Base-by-base conservation (phyloP, 495 filamentous ascomycete species). In the Pseudevernia furfuracea region DNA sequence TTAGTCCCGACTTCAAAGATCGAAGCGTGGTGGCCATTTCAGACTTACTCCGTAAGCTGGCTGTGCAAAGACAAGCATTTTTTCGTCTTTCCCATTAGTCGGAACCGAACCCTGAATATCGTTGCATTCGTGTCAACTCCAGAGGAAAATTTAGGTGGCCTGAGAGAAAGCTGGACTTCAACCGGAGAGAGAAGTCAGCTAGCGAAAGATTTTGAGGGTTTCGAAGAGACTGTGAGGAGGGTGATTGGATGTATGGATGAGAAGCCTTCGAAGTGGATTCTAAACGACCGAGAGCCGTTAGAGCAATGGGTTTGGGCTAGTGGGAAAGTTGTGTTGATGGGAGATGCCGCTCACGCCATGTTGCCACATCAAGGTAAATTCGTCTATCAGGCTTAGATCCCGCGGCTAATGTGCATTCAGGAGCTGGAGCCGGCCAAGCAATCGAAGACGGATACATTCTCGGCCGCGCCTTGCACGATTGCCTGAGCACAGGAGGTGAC, bases 281-380 rank as follows among this genome's bases (percentile, higher is more conserved):
- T 80, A 25, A 78, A 78, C 52, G 77, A 80, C 66, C 74, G 76
- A 11, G 66, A 76, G 34, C 74, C 74, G 8, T 48, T 74, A 14
- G 61, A 68, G 30, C 59, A 72, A 23, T 80, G 76, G 77, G 68
- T 71, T 14, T 80, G 66, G 59, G 59, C 61, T 10, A 53, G 62
- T 36, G 73, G 73, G 21, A 75, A 64, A 69, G 72, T 71, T 23
- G 71, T 77, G n/a, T 59, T 79, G 55, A 59, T 79, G 14, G 76
- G 78, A 19, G 78, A 80, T 68, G 77, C 79, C 7, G 76, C 79
- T 1, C 78, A 81, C 64, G 80, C 78, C 14, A 73, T 79, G 67
- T 71, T 77, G 0, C 78, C 79, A 8, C 75, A 75, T 32, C 65
- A 70, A 52, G 69, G 64, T 58, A 62, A 14, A 23, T 25, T 46